These are phyloP conservation scores for Ophiostoma sp. DNA, from an alignment of 2,329 filamentous ascomycete species.

Conservation along the genomic window DNA sequence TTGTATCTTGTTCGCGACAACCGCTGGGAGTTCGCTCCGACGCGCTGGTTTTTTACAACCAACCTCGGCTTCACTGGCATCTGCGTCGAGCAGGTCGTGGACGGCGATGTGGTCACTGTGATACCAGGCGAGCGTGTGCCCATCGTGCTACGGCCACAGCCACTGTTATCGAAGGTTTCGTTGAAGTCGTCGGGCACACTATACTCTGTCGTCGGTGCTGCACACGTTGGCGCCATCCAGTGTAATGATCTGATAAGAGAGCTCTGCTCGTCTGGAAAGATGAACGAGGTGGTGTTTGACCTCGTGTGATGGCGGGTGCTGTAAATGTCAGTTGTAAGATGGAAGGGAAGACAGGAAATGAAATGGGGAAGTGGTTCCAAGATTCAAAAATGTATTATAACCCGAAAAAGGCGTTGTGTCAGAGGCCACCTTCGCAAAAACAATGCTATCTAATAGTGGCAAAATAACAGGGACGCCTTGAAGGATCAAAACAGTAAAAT, in stretches of 20 bases:
- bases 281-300: background rate
- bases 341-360: background rate
- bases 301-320: background rate
- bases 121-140: background rate
- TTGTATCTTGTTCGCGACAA: background rate
- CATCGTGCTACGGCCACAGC: background rate
- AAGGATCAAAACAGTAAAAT: background rate
- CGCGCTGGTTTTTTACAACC: background rate
- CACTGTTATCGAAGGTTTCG: background rate
- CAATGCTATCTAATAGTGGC: slow-evolving; percentile 13
- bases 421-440: background rate
- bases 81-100: background rate
- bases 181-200: background rate
- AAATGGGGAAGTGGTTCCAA: background rate
- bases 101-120: background rate
- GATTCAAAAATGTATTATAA: background rate
- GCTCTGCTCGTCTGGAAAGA: background rate
- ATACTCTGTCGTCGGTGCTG: background rate
- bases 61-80: background rate
- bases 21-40: background rate
- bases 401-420: background rate
- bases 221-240: background rate
- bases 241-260: background rate
- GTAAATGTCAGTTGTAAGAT: background rate
- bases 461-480: background rate